These are phyloP conservation scores for Hypomontagnella monticulosa DNA, from an alignment of 495 filamentous ascomycete genomes.

Conservation along the genomic window DNA sequence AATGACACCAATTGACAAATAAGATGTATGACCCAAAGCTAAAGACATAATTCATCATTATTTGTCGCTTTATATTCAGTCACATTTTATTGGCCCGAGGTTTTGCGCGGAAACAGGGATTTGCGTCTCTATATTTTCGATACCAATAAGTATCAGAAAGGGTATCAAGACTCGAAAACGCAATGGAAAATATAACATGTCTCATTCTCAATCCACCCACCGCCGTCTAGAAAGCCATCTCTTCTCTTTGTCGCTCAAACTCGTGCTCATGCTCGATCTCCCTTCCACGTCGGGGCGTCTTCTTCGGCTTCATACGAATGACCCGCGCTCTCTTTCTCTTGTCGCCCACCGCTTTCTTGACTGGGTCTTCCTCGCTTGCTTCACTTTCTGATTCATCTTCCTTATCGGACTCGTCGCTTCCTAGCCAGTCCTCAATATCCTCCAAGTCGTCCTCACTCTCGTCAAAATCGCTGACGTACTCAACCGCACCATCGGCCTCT, in stretches of 20 bases:
- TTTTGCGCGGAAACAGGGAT: not conserved
- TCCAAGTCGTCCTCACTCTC: slow-evolving; percentile 63
- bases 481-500: slow-evolving; percentile 75
- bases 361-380: slow-evolving; percentile 58
- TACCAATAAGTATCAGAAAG: too few relatives aligned
- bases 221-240: slow-evolving; percentile 54
- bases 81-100: slow-evolving; percentile 2
- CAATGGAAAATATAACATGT: too few relatives aligned
- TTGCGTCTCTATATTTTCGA: slow-evolving; percentile 6
- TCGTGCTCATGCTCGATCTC: slow-evolving; percentile 81
- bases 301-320: slow-evolving; percentile 68
- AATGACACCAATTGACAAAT: slow-evolving; percentile 34
- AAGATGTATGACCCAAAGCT: slow-evolving; percentile 12
- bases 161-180: too few relatives aligned
- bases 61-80: not conserved
- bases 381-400: slow-evolving; percentile 60
- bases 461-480: slow-evolving; percentile 77
- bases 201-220: not conserved
- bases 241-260: slow-evolving; percentile 48
- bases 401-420: slow-evolving; percentile 59
- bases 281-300: slow-evolving; percentile 63
- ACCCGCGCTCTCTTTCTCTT: slow-evolving; percentile 74
- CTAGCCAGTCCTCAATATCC: slow-evolving; percentile 62
- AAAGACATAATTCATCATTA: not conserved
- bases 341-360: slow-evolving; percentile 59